Conservation (phyloP, 768 basidiomycete genomes). For the Collybiopsis confluens region DNA sequence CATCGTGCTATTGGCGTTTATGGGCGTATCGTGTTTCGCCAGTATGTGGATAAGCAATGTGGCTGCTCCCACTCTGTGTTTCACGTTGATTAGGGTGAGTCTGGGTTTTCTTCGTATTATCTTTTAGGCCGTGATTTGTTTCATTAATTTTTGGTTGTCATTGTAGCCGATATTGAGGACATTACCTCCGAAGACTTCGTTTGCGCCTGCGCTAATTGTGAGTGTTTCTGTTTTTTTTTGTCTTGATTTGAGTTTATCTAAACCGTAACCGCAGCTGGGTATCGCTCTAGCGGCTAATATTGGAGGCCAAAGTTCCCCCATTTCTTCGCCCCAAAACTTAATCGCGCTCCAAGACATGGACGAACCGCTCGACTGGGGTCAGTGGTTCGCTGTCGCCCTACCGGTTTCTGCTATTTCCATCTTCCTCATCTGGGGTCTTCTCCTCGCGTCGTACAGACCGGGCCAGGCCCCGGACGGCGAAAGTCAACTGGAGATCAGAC, state of each 20-base stretch:
- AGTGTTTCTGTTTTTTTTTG: constrained; percentile 24
- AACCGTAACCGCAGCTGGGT: constrained; percentile 66
- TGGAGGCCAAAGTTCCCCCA: constrained; percentile 95
- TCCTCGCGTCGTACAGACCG: constrained; percentile 79
- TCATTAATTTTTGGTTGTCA: neutral
- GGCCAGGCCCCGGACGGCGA: constrained; percentile 68
- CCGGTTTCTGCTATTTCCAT: constrained; percentile 88
- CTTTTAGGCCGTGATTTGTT: no score
- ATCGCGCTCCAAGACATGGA: constrained; percentile 90
- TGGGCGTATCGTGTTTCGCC: constrained; percentile 95
- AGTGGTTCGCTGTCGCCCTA: constrained; percentile 92
- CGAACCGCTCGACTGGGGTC: constrained; percentile 77
- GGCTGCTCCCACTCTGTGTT: constrained; percentile 95
- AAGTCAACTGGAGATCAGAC: constrained; percentile 77
- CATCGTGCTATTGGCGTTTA: constrained; percentile 86
- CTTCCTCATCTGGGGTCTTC: constrained; percentile 85
- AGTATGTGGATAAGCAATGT: constrained; percentile 99
- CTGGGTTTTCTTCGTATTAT: constrained; percentile 5
- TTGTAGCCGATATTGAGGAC: constrained; percentile 88
- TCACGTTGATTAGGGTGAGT: constrained; percentile 87
- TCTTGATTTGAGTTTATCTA: neutral
- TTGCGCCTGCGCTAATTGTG: constrained; percentile 89
- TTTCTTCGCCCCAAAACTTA: constrained; percentile 96
- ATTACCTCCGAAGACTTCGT: constrained; percentile 79
- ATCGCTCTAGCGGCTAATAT: constrained; percentile 99